These are phyloP conservation scores for Fusarium sp. DNA, from an alignment of 2,329 filamentous ascomycete species.

Conservation along the genomic window DNA sequence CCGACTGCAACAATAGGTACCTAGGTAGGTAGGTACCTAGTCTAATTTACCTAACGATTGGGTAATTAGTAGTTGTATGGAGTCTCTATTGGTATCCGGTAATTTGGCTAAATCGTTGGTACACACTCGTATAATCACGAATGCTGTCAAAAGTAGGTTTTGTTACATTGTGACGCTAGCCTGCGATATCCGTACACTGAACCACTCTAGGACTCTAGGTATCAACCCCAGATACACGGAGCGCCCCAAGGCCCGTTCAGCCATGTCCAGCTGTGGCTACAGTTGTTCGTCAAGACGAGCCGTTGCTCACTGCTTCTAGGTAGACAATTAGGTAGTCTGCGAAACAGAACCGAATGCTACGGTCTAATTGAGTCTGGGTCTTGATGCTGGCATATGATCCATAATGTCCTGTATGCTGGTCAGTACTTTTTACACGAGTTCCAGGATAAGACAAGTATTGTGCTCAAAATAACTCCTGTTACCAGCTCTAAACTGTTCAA, in stretches of 20 bases:
- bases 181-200: not conserved
- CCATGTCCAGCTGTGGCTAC: not conserved
- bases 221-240: constrained; percentile 29
- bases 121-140: not conserved
- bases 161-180: constrained; percentile 5
- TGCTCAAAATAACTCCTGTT: constrained; percentile 3
- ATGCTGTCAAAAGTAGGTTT: constrained; percentile 12
- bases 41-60: too few species aligned
- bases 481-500: constrained; percentile 9
- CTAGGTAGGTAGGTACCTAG: too few species aligned
- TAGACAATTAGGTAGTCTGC: constrained; percentile 26
- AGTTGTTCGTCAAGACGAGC: constrained; percentile 30
- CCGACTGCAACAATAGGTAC: too few species aligned
- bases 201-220: constrained; percentile 10
- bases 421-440: constrained; percentile 24
- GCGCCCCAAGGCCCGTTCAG: constrained; percentile 15
- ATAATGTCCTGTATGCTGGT: constrained; percentile 13
- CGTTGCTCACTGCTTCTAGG: constrained; percentile 34
- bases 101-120: too few species aligned
- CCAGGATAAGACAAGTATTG: constrained; percentile 19
- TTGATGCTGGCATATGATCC: constrained; percentile 6
- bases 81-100: too few species aligned
- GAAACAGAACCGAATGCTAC: constrained; percentile 22
- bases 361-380: constrained; percentile 21
- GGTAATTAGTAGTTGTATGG: too few species aligned